These are phyloP conservation scores for Vitis hybrid DNA, from an alignment of 177 flowering plant species.

Conservation along the genomic window DNA sequence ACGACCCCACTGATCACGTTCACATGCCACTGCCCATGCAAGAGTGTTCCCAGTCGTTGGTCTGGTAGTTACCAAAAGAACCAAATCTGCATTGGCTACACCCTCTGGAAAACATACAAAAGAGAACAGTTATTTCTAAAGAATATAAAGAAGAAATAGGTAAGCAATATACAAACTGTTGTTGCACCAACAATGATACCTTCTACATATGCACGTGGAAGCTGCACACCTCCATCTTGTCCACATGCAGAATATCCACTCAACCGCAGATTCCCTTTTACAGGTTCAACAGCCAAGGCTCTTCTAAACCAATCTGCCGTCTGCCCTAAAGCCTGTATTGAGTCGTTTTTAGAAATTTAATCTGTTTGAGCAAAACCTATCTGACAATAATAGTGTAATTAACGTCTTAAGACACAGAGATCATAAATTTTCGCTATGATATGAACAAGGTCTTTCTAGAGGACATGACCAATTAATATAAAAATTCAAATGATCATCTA, in stretches of 20 bases:
- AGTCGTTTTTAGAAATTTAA: constrained; percentile 7
- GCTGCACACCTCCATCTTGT: constrained; percentile 99
- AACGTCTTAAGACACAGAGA: background rate
- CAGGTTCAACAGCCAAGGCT: constrained; percentile 97
- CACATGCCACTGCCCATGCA: constrained; percentile 99
- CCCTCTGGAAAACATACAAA: constrained; percentile 58
- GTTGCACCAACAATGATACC: constrained; percentile 40
- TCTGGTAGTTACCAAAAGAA: constrained; percentile 93
- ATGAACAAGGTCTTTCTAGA: no score
- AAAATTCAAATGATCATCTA: no score
- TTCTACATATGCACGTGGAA: constrained; percentile 94
- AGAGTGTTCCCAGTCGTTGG: constrained; percentile 98
- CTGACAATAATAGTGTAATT: background rate
- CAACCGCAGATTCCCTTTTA: constrained; percentile 83
- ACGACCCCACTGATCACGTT: constrained; percentile 99
- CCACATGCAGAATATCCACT: constrained; percentile 99
- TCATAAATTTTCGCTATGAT: background rate
- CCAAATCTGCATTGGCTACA: constrained; percentile 82
- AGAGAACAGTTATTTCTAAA: constrained; percentile 5
- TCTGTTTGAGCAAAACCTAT: no score
- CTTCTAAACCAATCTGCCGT: constrained; percentile 94
- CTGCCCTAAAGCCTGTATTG: constrained; percentile 84
- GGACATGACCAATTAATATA: no score
- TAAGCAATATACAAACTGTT: no score
- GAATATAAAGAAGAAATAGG: background rate